Evolutionary conservation across 495 filamentous ascomycete genomes (phyloP), one percentile per base, ranked within the genome.

Genomic region (Neurospora sp.): DNA sequence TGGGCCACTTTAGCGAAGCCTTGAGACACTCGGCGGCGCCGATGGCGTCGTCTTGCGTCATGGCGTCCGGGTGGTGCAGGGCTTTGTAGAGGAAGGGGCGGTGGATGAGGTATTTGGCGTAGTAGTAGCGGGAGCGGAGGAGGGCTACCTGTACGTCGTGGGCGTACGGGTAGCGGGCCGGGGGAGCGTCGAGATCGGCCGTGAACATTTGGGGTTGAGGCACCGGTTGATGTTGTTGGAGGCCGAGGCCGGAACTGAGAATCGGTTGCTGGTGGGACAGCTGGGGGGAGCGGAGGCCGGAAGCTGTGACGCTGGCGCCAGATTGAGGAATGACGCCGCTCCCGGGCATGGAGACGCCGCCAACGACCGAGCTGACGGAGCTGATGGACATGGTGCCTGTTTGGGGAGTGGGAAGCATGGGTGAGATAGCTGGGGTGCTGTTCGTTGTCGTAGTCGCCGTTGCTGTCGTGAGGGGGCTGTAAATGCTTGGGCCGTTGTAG

Each of bases 41-140:
- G 18, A 83, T 75, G 8, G 82, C 82, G 77, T 90, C 88, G 38
- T 87, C 84, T 23, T 84, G 77, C 9, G 83, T 86, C 80, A 89
- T 83, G 69, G 83, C 77, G 46, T 88, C 83, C 1, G 88, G 86
- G 74, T 84, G 84, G 77, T 89, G 87, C 39, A 90, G 78, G 2
- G 87, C 88, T 75, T 90, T 90, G 83, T 88, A 90, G 44, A 90
- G 75, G 73, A 88, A 90, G 12, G 88, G 88, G 16, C 87, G 84
- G 74, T 89, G 83, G 72, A 89, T 84, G 70, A 90, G 82, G 78
- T 86, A 89, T 66, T 86, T 86, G 14, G 86, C 83, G 78, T 89
- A 88, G 79, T 89, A 89, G 80, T 88, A 90, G 41, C 86, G 82
- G 5, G 88, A 86, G 62, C 88, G 84, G 10, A 90, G 82, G 35